These are phyloP conservation scores for Crithidia thermophila DNA, from an alignment of 208 protist genomes.

Conservation along the genomic window DNA sequence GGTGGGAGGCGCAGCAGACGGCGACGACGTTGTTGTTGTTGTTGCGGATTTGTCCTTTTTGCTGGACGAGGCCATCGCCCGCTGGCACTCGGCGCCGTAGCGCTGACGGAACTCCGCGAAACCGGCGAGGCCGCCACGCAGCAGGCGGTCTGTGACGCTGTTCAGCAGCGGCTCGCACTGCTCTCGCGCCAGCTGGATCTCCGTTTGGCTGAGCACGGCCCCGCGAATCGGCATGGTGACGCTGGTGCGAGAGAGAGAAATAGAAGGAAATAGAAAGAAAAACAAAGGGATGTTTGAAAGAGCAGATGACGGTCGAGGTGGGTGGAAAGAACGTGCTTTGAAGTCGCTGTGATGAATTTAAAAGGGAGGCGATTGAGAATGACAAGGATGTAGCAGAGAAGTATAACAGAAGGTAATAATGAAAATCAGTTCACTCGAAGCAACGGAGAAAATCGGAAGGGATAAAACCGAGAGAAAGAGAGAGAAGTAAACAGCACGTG, in stretches of 20 bases:
- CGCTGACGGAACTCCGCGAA: conserved; percentile 54
- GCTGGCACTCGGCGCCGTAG: conserved; percentile 38
- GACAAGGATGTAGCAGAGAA: background rate
- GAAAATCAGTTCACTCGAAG: too few relatives aligned
- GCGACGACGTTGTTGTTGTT: background rate
- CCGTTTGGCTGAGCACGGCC: conserved; percentile 27
- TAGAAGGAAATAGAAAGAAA: conserved; percentile 19
- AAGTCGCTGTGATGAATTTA: too few relatives aligned
- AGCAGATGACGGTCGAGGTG: background rate
- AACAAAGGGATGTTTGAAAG: conserved; percentile 12
- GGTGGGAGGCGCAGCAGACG: background rate
- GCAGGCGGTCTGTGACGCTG: conserved; percentile 61
- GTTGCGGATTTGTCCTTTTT: background rate
- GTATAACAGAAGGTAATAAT: too few relatives aligned
- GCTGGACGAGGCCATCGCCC: conserved; percentile 8
- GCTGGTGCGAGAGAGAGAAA: background rate
- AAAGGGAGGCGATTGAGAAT: background rate
- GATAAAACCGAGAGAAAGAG: too few relatives aligned
- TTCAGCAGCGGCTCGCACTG: conserved; percentile 41
- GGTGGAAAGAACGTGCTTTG: background rate
- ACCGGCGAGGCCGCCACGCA: conserved; percentile 66
- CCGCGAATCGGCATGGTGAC: conserved; percentile 24
- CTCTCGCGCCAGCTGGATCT: conserved; percentile 64
- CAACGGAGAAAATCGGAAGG: too few relatives aligned
- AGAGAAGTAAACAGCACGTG: too few relatives aligned